Evolutionary conservation across 179 eudicot species (phyloP).

Genomic region (Silene vulgaris): DNA sequence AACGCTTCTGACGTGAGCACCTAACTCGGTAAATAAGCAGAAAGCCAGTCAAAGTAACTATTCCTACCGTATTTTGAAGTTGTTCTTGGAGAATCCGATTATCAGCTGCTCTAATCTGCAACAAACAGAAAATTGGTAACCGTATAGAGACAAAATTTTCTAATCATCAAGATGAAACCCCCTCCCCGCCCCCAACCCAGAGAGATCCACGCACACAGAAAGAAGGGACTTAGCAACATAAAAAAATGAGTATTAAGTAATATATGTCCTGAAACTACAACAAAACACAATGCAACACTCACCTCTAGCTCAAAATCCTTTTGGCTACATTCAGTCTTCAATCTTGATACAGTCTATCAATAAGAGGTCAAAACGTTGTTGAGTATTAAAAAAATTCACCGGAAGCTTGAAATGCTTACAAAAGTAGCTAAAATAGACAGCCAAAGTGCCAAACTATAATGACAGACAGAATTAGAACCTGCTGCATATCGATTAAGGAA

Average conservation of each 20-base stretch:
- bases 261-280: neutral
- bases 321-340: constrained; percentile 86
- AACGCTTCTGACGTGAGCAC: neutral
- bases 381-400: neutral
- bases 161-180: neutral
- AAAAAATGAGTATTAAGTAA: neutral
- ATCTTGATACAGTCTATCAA: constrained; percentile 62
- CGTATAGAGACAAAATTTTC: neutral
- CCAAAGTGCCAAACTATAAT: neutral
- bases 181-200: no score
- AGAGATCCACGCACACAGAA: neutral
- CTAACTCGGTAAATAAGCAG: neutral
- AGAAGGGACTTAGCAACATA: neutral
- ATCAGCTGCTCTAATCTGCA: constrained; percentile 88
- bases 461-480: constrained; percentile 42
- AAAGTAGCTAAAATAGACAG: constrained; percentile 1
- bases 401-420: neutral
- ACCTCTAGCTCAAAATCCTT: constrained; percentile 96
- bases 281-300: constrained; percentile 8
- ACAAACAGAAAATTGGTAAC: constrained; percentile 6
- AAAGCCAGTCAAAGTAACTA: neutral
- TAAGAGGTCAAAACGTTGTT: neutral
- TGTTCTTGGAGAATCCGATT: constrained; percentile 95
- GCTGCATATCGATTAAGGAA: constrained; percentile 85
- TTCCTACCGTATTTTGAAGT: constrained; percentile 74